These are phyloP conservation scores for Ophiostoma quercus DNA, from an alignment of 2,329 filamentous ascomycete species.

Conservation along the genomic window DNA sequence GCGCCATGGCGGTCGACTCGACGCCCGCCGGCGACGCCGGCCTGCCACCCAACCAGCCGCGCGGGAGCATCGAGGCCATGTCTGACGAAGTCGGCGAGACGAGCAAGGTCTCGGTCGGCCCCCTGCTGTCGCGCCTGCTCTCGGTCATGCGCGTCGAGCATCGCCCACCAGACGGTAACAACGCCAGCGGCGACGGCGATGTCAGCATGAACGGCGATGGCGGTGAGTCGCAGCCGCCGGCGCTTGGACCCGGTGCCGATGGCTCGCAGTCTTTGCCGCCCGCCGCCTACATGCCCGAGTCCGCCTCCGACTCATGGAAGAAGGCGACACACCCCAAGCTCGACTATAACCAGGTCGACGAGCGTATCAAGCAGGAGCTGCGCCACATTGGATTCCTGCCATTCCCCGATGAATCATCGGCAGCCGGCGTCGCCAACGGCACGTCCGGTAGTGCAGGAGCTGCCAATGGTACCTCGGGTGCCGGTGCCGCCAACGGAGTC, in stretches of 20 bases:
- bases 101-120: slow-evolving; percentile 82
- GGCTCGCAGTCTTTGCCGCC: slow-evolving; percentile 49
- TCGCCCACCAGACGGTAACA: slow-evolving; percentile 44
- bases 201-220: slow-evolving; percentile 54
- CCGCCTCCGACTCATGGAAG: slow-evolving; percentile 70
- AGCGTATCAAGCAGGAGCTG: slow-evolving; percentile 85
- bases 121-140: slow-evolving; percentile 75
- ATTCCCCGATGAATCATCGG: slow-evolving; percentile 31
- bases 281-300: slow-evolving; percentile 75
- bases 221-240: not conserved
- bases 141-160: slow-evolving; percentile 75
- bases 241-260: not conserved
- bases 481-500: slow-evolving; percentile 1
- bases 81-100: slow-evolving; percentile 82
- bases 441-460: slow-evolving; percentile 29
- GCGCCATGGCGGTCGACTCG: slow-evolving; percentile 66
- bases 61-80: slow-evolving; percentile 81
- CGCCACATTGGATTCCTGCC: slow-evolving; percentile 84
- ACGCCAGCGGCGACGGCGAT: slow-evolving; percentile 48
- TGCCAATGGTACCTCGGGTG: not conserved
- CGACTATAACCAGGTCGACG: slow-evolving; percentile 81
- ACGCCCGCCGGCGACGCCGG: slow-evolving; percentile 56
- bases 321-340: slow-evolving; percentile 68
- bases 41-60: slow-evolving; percentile 71
- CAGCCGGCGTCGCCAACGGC: slow-evolving; percentile 23